These are phyloP conservation scores for Sporisorium exsertum DNA, from an alignment of 1,284 basidiomycete species.

Conservation along the genomic window DNA sequence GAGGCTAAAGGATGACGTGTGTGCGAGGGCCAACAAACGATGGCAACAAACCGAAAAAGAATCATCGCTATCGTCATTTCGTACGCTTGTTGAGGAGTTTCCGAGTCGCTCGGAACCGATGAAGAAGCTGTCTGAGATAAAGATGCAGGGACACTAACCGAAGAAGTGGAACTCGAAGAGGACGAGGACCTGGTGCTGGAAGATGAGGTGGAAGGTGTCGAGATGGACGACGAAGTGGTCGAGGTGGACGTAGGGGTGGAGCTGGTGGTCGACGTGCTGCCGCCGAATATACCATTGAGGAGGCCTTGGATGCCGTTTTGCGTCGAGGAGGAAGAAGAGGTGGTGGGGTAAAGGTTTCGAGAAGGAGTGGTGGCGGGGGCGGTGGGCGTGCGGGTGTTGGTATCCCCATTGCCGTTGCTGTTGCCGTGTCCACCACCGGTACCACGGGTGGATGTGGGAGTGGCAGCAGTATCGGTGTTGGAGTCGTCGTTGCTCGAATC, in stretches of 20 bases:
- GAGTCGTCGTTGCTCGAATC: constrained; percentile 2
- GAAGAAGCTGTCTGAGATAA: constrained; percentile 15
- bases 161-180: constrained; percentile 22
- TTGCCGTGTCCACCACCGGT: constrained; percentile 17
- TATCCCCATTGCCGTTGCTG: constrained; percentile 3
- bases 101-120: constrained; percentile 5
- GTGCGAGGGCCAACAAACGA: constrained; percentile 17
- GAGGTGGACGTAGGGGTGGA: constrained; percentile 13
- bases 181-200: constrained; percentile 31
- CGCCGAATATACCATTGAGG: constrained; percentile 4
- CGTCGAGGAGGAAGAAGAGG: constrained; percentile 17
- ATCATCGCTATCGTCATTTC: neutral
- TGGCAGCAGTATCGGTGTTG: constrained; percentile 9
- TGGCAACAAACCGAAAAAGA: constrained; percentile 33
- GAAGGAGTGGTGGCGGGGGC: constrained; percentile 11
- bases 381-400: constrained; percentile 18
- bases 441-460: constrained; percentile 21
- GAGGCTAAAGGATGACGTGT: constrained; percentile 23
- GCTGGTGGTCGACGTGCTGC: constrained; percentile 15
- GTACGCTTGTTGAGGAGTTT: neutral
- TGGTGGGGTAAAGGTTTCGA: constrained; percentile 25
- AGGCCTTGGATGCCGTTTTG: neutral
- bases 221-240: constrained; percentile 24
- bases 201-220: constrained; percentile 28
- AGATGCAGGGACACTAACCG: constrained; percentile 38